Evolutionary conservation across 129 eudicot genomes (phyloP).

Genomic region (Pittosporum tobira): DNA sequence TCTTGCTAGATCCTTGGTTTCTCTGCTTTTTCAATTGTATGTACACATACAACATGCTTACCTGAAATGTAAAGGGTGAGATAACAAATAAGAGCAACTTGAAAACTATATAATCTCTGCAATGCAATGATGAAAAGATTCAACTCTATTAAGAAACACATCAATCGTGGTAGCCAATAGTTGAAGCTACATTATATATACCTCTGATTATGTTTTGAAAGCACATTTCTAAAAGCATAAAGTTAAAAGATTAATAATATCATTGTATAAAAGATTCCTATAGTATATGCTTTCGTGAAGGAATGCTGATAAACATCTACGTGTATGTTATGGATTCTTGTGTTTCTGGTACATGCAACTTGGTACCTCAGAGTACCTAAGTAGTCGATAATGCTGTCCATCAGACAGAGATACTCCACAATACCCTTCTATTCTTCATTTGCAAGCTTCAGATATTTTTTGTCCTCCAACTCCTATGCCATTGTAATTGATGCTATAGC

Average conservation of each 20-base stretch:
- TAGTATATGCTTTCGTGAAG: not conserved
- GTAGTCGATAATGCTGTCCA: not conserved
- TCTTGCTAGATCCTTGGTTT: conserved; percentile 2
- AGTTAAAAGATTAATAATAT: not conserved
- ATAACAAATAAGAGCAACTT: not conserved
- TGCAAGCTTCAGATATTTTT: not conserved
- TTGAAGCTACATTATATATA: not conserved
- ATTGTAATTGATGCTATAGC: not conserved
- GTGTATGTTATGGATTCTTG: not conserved
- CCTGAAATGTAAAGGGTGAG: not conserved
- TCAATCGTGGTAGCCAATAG: not conserved
- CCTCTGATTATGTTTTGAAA: not conserved
- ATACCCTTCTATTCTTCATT: not conserved
- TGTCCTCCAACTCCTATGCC: not conserved
- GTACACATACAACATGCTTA: conserved; percentile 1
- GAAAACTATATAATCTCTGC: not conserved
- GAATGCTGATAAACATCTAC: not conserved
- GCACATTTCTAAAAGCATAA: not conserved
- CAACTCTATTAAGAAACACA: not conserved
- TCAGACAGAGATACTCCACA: not conserved
- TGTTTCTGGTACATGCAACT: not conserved
- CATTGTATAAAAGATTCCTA: too few relatives aligned
- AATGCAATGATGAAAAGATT: not conserved
- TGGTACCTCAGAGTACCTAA: not conserved
- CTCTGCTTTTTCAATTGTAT: conserved; percentile 3